Conservation (phyloP, 495 filamentous ascomycete species). For the Cryomyces minteri region DNA sequence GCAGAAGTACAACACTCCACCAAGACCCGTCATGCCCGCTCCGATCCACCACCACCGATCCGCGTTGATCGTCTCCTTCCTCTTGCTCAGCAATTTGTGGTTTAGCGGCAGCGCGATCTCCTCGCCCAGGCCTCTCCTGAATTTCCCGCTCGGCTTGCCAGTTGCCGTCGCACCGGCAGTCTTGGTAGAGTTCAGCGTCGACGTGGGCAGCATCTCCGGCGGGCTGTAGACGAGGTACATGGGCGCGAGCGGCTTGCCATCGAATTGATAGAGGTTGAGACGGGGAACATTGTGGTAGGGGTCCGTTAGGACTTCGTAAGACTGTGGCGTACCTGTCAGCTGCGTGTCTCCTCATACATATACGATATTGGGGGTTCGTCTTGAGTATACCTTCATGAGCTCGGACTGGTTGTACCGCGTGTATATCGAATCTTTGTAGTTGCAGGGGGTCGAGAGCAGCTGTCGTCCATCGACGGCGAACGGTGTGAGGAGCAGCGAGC, state of each 20-base stretch:
- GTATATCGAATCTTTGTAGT: conserved; percentile 31
- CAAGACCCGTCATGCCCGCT: conserved; percentile 43
- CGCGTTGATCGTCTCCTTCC: conserved; percentile 30
- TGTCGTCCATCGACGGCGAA: conserved; percentile 56
- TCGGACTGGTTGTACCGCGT: conserved; percentile 55
- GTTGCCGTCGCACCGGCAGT: conserved; percentile 13
- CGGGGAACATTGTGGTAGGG: conserved; percentile 42
- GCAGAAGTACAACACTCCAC: conserved; percentile 31
- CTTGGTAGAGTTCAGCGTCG: conserved; percentile 40
- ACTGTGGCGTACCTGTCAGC: conserved; percentile 24
- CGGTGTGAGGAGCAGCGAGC: conserved; percentile 41
- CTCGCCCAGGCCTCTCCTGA: conserved; percentile 18
- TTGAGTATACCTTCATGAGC: conserved; percentile 34
- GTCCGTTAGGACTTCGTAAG: conserved; percentile 42
- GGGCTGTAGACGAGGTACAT: conserved; percentile 53
- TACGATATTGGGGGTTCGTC: not conserved
- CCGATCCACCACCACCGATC: conserved; percentile 56
- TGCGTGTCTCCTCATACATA: not conserved
- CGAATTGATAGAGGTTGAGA: conserved; percentile 45
- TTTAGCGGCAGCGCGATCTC: conserved; percentile 20
- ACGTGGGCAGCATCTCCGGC: conserved; percentile 59
- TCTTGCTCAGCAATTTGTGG: conserved; percentile 23
- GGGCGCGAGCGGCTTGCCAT: conserved; percentile 50
- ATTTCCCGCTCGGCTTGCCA: conserved; percentile 16
- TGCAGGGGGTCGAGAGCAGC: conserved; percentile 49